These are phyloP conservation scores for Cyclotella kingstonii DNA, from an alignment of 108 stramenopile species.

Conservation along the genomic window DNA sequence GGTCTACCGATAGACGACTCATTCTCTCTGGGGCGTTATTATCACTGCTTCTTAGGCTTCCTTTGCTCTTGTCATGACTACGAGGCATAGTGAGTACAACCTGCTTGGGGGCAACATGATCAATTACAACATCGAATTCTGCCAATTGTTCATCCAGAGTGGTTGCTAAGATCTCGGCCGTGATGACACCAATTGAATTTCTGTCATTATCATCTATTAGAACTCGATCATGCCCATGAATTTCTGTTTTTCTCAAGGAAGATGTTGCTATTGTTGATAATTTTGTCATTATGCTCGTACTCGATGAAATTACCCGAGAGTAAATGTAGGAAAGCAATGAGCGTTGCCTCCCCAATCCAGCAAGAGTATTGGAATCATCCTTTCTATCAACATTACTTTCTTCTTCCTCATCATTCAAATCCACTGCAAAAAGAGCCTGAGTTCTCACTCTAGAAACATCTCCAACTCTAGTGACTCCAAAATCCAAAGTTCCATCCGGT, in stretches of 20 bases:
- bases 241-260: background rate
- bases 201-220: constrained; percentile 4
- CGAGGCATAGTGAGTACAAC: background rate
- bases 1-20: constrained; percentile 8
- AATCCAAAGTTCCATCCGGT: constrained; percentile 8
- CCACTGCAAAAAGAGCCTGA: constrained; percentile 4
- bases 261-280: background rate
- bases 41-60: background rate
- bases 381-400: no score
- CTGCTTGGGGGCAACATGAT: constrained; percentile 11
- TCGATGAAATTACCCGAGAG: background rate
- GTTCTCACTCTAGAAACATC: constrained; percentile 12
- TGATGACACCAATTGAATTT: constrained; percentile 12
- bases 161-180: constrained; percentile 13
- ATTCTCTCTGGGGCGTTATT: background rate
- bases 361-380: no score
- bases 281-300: background rate
- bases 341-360: background rate
- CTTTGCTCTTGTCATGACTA: background rate
- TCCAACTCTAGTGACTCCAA: constrained; percentile 27
- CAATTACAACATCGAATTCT: background rate
- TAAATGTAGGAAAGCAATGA: background rate
- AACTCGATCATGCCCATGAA: background rate
- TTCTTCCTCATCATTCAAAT: constrained; percentile 11
- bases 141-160: constrained; percentile 1